Conservation (phyloP, 2,329 filamentous ascomycete genomes). For the Hymenoscyphus fructigenus region DNA sequence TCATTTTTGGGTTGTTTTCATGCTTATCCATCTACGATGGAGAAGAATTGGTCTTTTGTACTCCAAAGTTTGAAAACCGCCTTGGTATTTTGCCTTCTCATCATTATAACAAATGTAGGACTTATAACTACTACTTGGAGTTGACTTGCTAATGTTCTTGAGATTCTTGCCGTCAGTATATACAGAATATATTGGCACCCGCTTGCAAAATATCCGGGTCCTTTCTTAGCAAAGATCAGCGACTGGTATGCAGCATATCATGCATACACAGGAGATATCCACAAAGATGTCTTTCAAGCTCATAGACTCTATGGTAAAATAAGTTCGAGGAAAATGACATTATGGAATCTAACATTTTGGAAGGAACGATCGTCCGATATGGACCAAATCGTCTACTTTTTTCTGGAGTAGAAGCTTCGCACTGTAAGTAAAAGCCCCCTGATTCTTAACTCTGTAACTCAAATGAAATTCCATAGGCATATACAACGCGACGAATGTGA, state of each 20-base stretch:
- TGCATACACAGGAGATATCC: constrained; percentile 37
- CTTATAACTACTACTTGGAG: no score
- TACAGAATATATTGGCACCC: constrained; percentile 26
- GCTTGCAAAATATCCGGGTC: constrained; percentile 29
- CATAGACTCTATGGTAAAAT: constrained; percentile 23
- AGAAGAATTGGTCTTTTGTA: background rate
- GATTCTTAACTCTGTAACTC: background rate
- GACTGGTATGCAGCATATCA: constrained; percentile 33
- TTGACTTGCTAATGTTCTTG: no score
- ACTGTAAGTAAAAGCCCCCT: background rate
- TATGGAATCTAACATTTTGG: background rate
- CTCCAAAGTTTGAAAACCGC: no score
- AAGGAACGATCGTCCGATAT: constrained; percentile 22
- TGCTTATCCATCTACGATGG: no score
- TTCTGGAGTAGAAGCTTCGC: background rate
- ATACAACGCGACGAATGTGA: constrained; percentile 15
- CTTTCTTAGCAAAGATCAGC: constrained; percentile 32
- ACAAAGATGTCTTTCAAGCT: constrained; percentile 35
- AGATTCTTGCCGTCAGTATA: background rate
- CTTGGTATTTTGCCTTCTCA: no score
- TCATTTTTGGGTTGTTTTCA: no score
- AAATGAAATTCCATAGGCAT: constrained; percentile 41
- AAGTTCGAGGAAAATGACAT: background rate
- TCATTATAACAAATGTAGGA: no score
- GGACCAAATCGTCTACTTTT: constrained; percentile 20